Percentiles rank a stretch among this genome's conserved stretches.
Conservation (phyloP, 148 eudicot species). For the Talinum fruticosum region DNA sequence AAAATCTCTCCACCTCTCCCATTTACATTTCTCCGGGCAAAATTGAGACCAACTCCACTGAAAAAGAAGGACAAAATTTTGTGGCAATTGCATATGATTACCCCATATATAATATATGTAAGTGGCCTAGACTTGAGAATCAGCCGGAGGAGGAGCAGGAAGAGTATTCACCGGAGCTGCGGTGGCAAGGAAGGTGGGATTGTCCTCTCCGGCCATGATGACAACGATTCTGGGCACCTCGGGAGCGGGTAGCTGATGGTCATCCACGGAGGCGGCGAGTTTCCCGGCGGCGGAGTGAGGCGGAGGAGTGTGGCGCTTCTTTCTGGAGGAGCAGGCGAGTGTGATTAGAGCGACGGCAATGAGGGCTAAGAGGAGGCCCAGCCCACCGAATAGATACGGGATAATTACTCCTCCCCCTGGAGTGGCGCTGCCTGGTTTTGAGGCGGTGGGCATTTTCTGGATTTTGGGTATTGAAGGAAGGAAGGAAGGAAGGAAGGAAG, state of each 20-base stretch:
- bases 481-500: neutral
- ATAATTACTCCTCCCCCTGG: slow-evolving; percentile 11
- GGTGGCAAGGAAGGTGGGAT: slow-evolving; percentile 31
- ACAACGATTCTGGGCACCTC: slow-evolving; percentile 22
- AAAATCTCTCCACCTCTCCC: neutral
- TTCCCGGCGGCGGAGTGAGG: neutral
- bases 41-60: slow-evolving; percentile 11
- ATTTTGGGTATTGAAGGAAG: neutral
- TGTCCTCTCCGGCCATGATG: slow-evolving; percentile 38
- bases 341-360: slow-evolving; percentile 31
- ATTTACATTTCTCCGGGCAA: slow-evolving; percentile 10
- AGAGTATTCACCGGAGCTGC: neutral
- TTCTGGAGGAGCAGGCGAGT: slow-evolving; percentile 31
- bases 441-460: slow-evolving; percentile 5
- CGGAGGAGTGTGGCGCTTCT: neutral
- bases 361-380: slow-evolving; percentile 32
- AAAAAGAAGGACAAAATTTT: slow-evolving; percentile 10
- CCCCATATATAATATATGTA: neutral
- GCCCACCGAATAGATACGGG: slow-evolving; percentile 42
- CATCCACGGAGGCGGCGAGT: neutral
- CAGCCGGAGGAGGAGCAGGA: slow-evolving; percentile 7
- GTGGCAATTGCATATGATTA: neutral
- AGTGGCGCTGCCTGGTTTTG: slow-evolving; percentile 20
- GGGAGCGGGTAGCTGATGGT: neutral
- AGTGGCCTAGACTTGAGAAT: slow-evolving; percentile 1